These are phyloP conservation scores for Claviceps fusiformis DNA, from an alignment of 2,329 filamentous ascomycete species.

Conservation along the genomic window DNA sequence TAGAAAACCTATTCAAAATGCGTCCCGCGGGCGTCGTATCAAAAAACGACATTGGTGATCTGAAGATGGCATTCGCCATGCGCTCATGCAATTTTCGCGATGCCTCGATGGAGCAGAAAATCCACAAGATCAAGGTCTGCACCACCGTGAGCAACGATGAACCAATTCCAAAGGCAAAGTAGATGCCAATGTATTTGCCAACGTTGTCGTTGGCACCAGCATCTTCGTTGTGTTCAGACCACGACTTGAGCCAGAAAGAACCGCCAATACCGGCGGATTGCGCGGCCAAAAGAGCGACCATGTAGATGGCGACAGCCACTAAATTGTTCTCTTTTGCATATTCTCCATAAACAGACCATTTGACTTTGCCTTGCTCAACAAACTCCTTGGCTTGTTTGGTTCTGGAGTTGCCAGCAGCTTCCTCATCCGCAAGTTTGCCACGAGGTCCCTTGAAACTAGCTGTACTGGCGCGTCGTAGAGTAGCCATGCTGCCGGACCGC, in stretches of 20 bases:
- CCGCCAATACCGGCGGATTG: constrained; percentile 75
- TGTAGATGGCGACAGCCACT: constrained; percentile 66
- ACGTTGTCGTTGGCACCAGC: constrained; percentile 58
- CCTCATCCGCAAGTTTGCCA: constrained; percentile 75
- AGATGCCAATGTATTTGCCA: constrained; percentile 86
- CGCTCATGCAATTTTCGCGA: constrained; percentile 92
- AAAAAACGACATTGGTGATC: constrained; percentile 97
- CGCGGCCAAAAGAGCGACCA: constrained; percentile 61
- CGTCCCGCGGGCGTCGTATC: constrained; percentile 94
- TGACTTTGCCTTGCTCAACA: constrained; percentile 90
- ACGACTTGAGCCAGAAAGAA: constrained; percentile 86
- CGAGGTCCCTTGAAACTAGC: constrained; percentile 79
- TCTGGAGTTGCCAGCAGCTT: constrained; percentile 56
- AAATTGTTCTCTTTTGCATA: constrained; percentile 94
- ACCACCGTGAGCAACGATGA: constrained; percentile 72
- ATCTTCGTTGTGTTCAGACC: constrained; percentile 68
- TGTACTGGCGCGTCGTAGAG: constrained; percentile 78
- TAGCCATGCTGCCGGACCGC: constrained; percentile 58
- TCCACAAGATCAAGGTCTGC: constrained; percentile 93
- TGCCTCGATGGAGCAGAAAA: constrained; percentile 98
- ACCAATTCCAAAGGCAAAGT: constrained; percentile 88
- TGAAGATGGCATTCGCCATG: constrained; percentile 95
- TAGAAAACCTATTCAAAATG: constrained; percentile 90
- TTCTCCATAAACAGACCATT: constrained; percentile 83
- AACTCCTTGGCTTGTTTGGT: constrained; percentile 81